Evolutionary conservation across 257 asterid genomes (phyloP).

Genomic region (Galeopsis tetrahit): DNA sequence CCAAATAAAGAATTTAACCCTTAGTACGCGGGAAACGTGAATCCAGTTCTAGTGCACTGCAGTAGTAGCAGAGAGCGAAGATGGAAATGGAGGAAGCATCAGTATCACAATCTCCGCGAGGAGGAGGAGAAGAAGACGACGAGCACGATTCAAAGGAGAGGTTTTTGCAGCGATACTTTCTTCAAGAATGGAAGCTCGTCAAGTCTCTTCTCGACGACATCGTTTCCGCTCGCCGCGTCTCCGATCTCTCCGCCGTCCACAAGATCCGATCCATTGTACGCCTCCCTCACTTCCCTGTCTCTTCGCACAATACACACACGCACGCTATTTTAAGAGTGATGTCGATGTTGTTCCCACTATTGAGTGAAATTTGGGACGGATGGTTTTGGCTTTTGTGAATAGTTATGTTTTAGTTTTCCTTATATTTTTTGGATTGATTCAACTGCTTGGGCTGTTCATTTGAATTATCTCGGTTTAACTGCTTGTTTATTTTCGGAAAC

Average conservation of each 20-base stretch:
- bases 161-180: slow-evolving; percentile 79
- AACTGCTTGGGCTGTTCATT: background rate
- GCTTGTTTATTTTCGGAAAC: background rate
- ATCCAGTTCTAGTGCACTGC: background rate
- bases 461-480: background rate
- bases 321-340: background rate
- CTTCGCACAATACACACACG: slow-evolving; percentile 8
- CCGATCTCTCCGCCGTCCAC: slow-evolving; percentile 71
- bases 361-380: background rate
- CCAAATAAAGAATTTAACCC: slow-evolving; percentile 13
- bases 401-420: background rate
- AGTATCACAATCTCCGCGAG: slow-evolving; percentile 29
- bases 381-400: background rate
- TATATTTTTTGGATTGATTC: slow-evolving; percentile 4
- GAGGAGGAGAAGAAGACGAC: slow-evolving; percentile 65
- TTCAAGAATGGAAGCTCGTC: slow-evolving; percentile 91
- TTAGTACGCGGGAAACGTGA: slow-evolving; percentile 44
- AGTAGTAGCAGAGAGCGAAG: slow-evolving; percentile 27
- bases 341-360: background rate
- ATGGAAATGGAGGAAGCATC: slow-evolving; percentile 48
- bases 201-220: slow-evolving; percentile 77
- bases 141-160: slow-evolving; percentile 84
- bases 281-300: slow-evolving; percentile 24
- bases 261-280: slow-evolving; percentile 87
- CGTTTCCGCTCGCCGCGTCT: slow-evolving; percentile 64